Evolutionary conservation across 2,329 filamentous ascomycete genomes (phyloP).

Genomic region (Orbilia quercus): DNA sequence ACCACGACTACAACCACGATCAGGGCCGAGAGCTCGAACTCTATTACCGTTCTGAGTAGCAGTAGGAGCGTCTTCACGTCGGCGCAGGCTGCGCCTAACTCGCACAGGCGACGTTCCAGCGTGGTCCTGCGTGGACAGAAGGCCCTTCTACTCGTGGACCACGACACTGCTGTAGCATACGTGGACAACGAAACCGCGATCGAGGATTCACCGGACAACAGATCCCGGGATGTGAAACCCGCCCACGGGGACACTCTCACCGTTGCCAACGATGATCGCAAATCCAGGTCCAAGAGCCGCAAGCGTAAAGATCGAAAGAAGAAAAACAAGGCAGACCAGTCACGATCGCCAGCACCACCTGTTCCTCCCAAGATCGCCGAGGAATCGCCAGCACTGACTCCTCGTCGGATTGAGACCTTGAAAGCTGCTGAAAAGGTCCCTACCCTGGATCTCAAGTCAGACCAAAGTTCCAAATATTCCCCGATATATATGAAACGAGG

Average conservation of each 20-base stretch:
- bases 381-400: conserved; percentile 37
- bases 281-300: conserved; percentile 53
- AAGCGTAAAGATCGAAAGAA: conserved; percentile 52
- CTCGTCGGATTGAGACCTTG: conserved; percentile 40
- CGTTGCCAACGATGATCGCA: conserved; percentile 34
- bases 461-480: conserved; percentile 22
- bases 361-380: conserved; percentile 34
- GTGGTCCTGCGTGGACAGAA: conserved; percentile 47
- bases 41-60: conserved; percentile 33
- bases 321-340: conserved; percentile 36
- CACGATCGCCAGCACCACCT: conserved; percentile 37
- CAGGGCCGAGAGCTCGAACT: conserved; percentile 1
- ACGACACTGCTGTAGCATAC: conserved; percentile 13
- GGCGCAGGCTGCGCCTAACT: conserved; percentile 2
- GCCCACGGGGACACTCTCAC: conserved; percentile 23
- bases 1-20: conserved; percentile 32
- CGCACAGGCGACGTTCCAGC: conserved; percentile 43
- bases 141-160: conserved; percentile 45
- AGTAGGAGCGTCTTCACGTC: conserved; percentile 45
- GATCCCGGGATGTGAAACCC: conserved; percentile 27
- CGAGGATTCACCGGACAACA: conserved; percentile 29
- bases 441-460: conserved; percentile 35
- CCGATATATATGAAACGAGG: conserved; percentile 51
- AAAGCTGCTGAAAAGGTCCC: conserved; percentile 40
- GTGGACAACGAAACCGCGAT: conserved; percentile 13